A percentile compares a stretch with the other conserved stretches of the same genome.
Evolutionary conservation across 495 filamentous ascomycete genomes (phyloP).

Genomic region (Neurospora sp.): DNA sequence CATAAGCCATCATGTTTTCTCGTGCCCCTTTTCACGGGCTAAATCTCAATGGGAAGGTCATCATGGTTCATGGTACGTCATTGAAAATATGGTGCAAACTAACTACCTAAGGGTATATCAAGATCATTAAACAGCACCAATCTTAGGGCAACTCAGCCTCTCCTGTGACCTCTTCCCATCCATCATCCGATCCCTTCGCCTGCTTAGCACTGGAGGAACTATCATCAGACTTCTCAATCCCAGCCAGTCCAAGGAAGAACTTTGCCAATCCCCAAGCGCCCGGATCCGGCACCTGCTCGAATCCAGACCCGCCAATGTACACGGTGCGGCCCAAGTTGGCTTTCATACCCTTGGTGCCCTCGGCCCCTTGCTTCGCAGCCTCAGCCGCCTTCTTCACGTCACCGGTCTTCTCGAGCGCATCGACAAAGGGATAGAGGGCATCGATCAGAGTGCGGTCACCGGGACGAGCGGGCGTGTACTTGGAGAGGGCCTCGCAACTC

Average conservation of each 20-base stretch:
- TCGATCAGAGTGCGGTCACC: slow-evolving; percentile 90
- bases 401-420: slow-evolving; percentile 50
- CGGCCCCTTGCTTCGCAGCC: slow-evolving; percentile 65
- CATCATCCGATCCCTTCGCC: slow-evolving; percentile 6
- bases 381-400: slow-evolving; percentile 61
- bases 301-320: slow-evolving; percentile 81
- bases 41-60: neutral
- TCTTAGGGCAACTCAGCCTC: neutral
- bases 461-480: slow-evolving; percentile 80
- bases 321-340: slow-evolving; percentile 81
- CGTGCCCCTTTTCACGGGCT: neutral
- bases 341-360: slow-evolving; percentile 82
- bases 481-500: slow-evolving; percentile 59
- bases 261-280: slow-evolving; percentile 76
- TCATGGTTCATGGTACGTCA: neutral
- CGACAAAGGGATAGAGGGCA: slow-evolving; percentile 78
- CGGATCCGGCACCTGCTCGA: slow-evolving; percentile 78
- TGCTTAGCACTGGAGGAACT: slow-evolving; percentile 17
- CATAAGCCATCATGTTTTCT: neutral
- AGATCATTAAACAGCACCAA: neutral
- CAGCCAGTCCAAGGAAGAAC: slow-evolving; percentile 70
- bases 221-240: slow-evolving; percentile 23
- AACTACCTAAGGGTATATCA: neutral
- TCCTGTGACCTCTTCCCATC: slow-evolving; percentile 14
- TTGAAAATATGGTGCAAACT: neutral